phyloP scores from a whole-genome alignment of 2,329 filamentous ascomycete genomes.

The Blumeriella jaapii region DNA sequence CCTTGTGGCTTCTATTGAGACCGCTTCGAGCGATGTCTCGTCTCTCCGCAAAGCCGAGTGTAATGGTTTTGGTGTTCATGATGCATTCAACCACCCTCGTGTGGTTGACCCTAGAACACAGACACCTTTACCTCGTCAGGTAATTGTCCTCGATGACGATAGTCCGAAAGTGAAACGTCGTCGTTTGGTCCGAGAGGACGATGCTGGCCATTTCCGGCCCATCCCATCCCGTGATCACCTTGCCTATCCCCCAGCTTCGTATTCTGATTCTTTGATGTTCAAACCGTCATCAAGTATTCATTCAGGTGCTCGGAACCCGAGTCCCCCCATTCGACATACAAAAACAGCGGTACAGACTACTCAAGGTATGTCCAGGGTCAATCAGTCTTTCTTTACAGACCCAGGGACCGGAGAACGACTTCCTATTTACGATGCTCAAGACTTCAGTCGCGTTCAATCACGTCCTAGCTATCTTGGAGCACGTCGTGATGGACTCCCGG shows the following conservation, averaged over 20 bases:
- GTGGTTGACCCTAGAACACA: constrained; percentile 13
- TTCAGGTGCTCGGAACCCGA: constrained; percentile 3
- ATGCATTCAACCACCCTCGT: constrained; percentile 11
- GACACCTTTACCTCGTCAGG: constrained; percentile 19
- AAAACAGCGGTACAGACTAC: constrained; percentile 10
- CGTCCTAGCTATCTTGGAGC: constrained; percentile 12
- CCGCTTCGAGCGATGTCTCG: constrained; percentile 18
- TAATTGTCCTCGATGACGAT: constrained; percentile 25
- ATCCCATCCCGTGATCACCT: constrained; percentile 17
- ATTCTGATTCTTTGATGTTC: constrained; percentile 19
- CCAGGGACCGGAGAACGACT: constrained; percentile 13
- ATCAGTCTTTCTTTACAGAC: constrained; percentile 13
- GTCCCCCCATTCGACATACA: constrained; percentile 12
- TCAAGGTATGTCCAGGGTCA: constrained; percentile 22
- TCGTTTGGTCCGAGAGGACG: constrained; percentile 22
- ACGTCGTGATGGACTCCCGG: constrained; percentile 9
- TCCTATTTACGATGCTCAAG: constrained; percentile 21
- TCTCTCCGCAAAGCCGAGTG: constrained; percentile 16
- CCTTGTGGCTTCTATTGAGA: constrained; percentile 27
- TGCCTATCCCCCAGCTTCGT: constrained; percentile 11
- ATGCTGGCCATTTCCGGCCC: constrained; percentile 19
- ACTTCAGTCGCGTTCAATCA: constrained; percentile 10
- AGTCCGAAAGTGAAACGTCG: constrained; percentile 23
- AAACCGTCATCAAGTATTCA: constrained; percentile 17
- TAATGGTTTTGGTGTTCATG: constrained; percentile 6